These are phyloP conservation scores for Ceraceosorus bombacis DNA, from an alignment of 1,284 basidiomycete species.

Conservation along the genomic window DNA sequence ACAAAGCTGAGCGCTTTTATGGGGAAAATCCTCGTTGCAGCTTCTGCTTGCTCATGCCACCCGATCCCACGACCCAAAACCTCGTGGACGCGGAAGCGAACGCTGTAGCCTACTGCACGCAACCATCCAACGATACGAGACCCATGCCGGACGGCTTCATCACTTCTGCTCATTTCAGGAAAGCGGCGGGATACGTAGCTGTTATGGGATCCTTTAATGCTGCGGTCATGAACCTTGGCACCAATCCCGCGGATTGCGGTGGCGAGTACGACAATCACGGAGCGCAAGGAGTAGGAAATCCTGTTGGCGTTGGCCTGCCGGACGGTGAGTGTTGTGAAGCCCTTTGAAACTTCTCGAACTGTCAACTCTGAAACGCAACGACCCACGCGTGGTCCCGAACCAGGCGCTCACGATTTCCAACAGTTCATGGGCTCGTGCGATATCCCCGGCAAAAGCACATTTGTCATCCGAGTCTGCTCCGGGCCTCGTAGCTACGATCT, in stretches of 20 bases:
- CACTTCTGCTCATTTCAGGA: constrained; percentile 36
- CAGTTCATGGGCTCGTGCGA: constrained; percentile 41
- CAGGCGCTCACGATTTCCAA: constrained; percentile 24
- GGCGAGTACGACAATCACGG: constrained; percentile 29
- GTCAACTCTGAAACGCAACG: too few species aligned
- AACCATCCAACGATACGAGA: constrained; percentile 33
- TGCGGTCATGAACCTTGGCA: constrained; percentile 34
- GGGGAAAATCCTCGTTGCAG: neutral
- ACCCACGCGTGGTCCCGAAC: too few species aligned
- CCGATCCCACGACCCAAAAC: constrained; percentile 36
- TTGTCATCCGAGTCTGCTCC: constrained; percentile 33
- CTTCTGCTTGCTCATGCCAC: constrained; percentile 41
- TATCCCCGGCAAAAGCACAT: constrained; percentile 30
- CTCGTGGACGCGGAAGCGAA: constrained; percentile 40
- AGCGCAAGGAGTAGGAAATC: constrained; percentile 34
- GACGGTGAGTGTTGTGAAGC: constrained; percentile 7
- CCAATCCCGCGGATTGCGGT: constrained; percentile 28
- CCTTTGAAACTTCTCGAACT: too few species aligned
- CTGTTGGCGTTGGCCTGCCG: constrained; percentile 32
- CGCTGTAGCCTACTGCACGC: constrained; percentile 40
- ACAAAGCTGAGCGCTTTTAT: too few species aligned
- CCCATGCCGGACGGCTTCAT: constrained; percentile 41
- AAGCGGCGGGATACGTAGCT: constrained; percentile 27
- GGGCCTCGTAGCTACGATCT: constrained; percentile 25
- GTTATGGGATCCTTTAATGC: constrained; percentile 38